Percentiles rank a stretch among this genome's conserved stretches.
Evolutionary conservation across 768 basidiomycete genomes (phyloP).

Genomic region (Russula foetens): DNA sequence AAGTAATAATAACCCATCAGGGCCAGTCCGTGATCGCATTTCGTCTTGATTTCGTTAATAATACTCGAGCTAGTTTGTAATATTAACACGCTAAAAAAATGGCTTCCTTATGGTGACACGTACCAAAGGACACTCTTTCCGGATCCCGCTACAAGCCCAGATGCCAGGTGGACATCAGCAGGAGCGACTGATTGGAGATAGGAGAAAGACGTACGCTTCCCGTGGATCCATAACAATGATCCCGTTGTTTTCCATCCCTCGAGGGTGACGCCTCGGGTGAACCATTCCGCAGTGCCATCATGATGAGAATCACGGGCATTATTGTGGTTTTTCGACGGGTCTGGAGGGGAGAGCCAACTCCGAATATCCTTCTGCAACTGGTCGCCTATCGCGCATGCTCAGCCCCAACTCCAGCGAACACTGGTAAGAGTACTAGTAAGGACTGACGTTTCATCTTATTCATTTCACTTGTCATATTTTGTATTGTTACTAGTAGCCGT

Average conservation of each 20-base stretch:
- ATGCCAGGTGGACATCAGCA: not conserved
- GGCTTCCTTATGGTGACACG: not conserved
- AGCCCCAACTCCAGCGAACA: not conserved
- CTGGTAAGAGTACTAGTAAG: not conserved
- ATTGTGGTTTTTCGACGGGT: not conserved
- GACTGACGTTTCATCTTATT: not conserved
- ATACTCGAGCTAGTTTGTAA: not conserved
- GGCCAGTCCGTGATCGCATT: not conserved
- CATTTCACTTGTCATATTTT: not conserved
- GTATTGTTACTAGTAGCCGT: not conserved
- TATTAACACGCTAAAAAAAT: not conserved
- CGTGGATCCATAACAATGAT: not conserved
- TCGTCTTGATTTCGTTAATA: not conserved
- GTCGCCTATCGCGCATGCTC: not conserved
- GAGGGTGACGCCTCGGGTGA: not conserved
- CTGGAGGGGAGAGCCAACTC: not conserved
- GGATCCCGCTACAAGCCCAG: not conserved
- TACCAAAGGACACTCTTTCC: constrained; percentile 5
- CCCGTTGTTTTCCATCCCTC: not conserved
- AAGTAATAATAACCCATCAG: constrained; percentile 1
- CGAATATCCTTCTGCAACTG: not conserved
- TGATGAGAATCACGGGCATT: not conserved
- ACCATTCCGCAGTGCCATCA: not conserved
- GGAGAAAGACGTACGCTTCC: not conserved
- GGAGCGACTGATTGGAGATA: too few species aligned